These are phyloP conservation scores for Phytophthora palmivora DNA, from an alignment of 352 stramenopile genomes.

Conservation along the genomic window DNA sequence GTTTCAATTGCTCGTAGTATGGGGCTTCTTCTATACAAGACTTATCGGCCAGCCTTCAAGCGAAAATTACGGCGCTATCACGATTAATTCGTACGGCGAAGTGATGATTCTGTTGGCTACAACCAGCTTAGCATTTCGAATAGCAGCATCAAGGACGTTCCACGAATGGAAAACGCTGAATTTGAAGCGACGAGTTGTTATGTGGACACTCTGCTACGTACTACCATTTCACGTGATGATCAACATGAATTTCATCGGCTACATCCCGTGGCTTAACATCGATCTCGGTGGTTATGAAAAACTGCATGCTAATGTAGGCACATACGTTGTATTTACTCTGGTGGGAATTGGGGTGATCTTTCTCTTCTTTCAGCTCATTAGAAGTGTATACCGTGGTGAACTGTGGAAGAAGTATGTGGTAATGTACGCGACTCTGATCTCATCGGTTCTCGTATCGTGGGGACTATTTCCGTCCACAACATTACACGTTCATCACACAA, in stretches of 20 bases:
- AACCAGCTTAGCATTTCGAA: constrained; percentile 48
- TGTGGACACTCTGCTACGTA: constrained; percentile 74
- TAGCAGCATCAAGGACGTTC: constrained; percentile 58
- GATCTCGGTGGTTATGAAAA: constrained; percentile 71
- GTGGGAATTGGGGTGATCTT: constrained; percentile 38
- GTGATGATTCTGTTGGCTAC: constrained; percentile 71
- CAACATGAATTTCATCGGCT: constrained; percentile 80
- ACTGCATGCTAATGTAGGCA: constrained; percentile 49
- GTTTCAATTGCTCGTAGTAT: constrained; percentile 62
- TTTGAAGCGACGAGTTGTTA: constrained; percentile 42
- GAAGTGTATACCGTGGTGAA: constrained; percentile 49
- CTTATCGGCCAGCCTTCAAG: constrained; percentile 66
- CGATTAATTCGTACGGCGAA: constrained; percentile 60
- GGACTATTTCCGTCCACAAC: constrained; percentile 60
- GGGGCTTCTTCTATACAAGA: constrained; percentile 80
- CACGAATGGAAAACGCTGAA: constrained; percentile 42
- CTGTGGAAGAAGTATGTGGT: constrained; percentile 47
- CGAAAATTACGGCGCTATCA: constrained; percentile 65
- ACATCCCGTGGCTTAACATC: constrained; percentile 79
- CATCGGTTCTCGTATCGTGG: constrained; percentile 50
- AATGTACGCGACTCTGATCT: constrained; percentile 45
- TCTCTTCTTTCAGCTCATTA: constrained; percentile 47
- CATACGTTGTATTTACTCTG: constrained; percentile 66
- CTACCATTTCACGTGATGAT: constrained; percentile 74
- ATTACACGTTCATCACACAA: constrained; percentile 82